A percentile compares a stretch with the other conserved stretches of the same genome.
These are phyloP conservation scores for Microstroma glucosiphilum DNA, from an alignment of 1,284 basidiomycete species.

Conservation along the genomic window DNA sequence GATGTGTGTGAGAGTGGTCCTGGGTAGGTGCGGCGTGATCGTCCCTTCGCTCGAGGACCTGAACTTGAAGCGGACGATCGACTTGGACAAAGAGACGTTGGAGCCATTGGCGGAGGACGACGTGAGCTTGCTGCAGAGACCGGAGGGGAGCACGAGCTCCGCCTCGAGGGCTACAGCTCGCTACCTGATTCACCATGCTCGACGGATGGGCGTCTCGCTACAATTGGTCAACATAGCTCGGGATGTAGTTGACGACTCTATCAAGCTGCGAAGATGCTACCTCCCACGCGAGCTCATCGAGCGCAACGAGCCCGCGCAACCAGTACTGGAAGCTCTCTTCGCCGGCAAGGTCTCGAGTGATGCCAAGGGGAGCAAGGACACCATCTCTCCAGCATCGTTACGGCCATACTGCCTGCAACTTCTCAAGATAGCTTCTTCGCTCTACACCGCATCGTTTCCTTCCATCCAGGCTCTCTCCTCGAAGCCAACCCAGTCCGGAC, in stretches of 20 bases:
- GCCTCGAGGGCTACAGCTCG: background rate
- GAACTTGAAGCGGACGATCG: slow-evolving; percentile 20
- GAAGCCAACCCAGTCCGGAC: background rate
- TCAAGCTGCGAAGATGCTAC: slow-evolving; percentile 33
- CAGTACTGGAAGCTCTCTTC: background rate
- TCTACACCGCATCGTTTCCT: slow-evolving; percentile 2
- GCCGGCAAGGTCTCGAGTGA: background rate
- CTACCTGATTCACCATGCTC: slow-evolving; percentile 27
- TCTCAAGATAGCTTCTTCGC: background rate
- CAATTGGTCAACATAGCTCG: slow-evolving; percentile 44
- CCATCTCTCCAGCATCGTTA: background rate
- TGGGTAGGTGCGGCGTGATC: slow-evolving; percentile 23
- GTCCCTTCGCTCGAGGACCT: background rate
- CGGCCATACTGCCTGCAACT: background rate
- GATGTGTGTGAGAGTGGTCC: slow-evolving; percentile 39
- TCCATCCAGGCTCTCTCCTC: background rate
- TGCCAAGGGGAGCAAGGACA: background rate
- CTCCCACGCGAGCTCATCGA: slow-evolving; percentile 28
- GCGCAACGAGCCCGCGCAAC: background rate
- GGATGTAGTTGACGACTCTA: slow-evolving; percentile 33
- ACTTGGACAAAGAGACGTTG: background rate
- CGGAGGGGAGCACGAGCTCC: background rate
- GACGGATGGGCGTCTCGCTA: slow-evolving; percentile 41
- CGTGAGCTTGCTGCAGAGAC: background rate
- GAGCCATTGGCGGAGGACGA: background rate